Percentiles rank a stretch among this genome's conserved stretches.
phyloP scores from a whole-genome alignment of 1,284 basidiomycete genomes.

The Ceratobasidium sp. region DNA sequence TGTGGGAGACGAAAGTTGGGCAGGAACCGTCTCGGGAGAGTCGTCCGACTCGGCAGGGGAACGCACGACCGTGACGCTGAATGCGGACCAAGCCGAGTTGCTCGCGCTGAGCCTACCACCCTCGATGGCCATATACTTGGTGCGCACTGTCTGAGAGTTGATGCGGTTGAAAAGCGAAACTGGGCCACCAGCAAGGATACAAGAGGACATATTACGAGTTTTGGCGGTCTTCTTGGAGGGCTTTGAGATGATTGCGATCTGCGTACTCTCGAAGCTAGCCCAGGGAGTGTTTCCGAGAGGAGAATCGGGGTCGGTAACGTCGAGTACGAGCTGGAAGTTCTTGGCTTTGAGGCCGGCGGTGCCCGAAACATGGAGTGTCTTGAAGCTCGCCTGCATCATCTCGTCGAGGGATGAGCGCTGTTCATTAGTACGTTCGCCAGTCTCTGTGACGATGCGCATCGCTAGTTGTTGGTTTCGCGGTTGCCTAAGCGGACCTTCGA shows the following conservation, averaged over 20 bases:
- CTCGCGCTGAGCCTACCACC: slow-evolving; percentile 83
- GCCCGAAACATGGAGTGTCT: slow-evolving; percentile 86
- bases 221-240: slow-evolving; percentile 97
- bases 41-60: slow-evolving; percentile 43
- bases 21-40: slow-evolving; percentile 30
- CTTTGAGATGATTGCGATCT: slow-evolving; percentile 94
- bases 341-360: slow-evolving; percentile 77
- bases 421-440: slow-evolving; percentile 78
- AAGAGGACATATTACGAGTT: slow-evolving; percentile 90
- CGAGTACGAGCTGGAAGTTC: slow-evolving; percentile 83
- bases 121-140: slow-evolving; percentile 94
- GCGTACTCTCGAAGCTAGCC: slow-evolving; percentile 90
- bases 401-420: slow-evolving; percentile 80
- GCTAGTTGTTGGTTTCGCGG: slow-evolving; percentile 79
- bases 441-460: slow-evolving; percentile 85
- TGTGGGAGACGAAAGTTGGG: slow-evolving; percentile 38
- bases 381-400: slow-evolving; percentile 85
- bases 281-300: slow-evolving; percentile 64
- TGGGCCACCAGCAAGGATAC: slow-evolving; percentile 87
- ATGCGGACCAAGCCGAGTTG: slow-evolving; percentile 90
- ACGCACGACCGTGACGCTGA: slow-evolving; percentile 78
- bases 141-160: slow-evolving; percentile 95
- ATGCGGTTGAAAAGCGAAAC: slow-evolving; percentile 96
- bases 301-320: slow-evolving; percentile 73
- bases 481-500: slow-evolving; percentile 82